Evolutionary conservation across 139 green algal species (phyloP).

Genomic region (Chlamydomonas sphaeroides): DNA sequence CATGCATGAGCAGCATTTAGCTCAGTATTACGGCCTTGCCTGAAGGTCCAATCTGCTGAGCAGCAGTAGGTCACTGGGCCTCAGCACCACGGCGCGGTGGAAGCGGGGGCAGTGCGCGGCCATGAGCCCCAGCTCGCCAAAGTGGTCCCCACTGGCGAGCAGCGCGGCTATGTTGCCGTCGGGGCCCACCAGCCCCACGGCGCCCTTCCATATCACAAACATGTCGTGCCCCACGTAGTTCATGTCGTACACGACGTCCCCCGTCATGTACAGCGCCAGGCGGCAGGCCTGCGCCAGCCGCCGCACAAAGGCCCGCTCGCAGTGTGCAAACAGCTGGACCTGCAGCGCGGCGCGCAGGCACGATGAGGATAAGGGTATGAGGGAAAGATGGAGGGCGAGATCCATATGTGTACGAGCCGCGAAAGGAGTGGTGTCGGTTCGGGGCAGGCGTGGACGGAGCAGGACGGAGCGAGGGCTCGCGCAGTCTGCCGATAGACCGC

Average conservation of each 20-base stretch:
- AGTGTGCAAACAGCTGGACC: slow-evolving; percentile 19
- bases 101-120: neutral
- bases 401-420: too few species aligned
- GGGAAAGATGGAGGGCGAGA: too few species aligned
- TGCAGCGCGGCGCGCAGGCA: too few species aligned
- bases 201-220: slow-evolving; percentile 32
- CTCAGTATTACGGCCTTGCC: too few species aligned
- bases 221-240: slow-evolving; percentile 24
- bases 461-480: too few species aligned
- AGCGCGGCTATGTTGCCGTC: slow-evolving; percentile 5
- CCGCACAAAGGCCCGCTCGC: slow-evolving; percentile 23
- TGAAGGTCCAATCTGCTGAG: slow-evolving; percentile 24
- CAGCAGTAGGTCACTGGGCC: neutral
- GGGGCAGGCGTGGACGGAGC: too few species aligned
- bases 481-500: too few species aligned
- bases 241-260: slow-evolving; percentile 16
- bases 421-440: too few species aligned
- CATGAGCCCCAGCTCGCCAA: slow-evolving; percentile 25
- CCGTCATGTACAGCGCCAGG: slow-evolving; percentile 7
- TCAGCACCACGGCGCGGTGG: slow-evolving; percentile 16
- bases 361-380: too few species aligned
- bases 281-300: slow-evolving; percentile 14
- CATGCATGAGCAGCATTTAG: too few species aligned
- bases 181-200: neutral
- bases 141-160: slow-evolving; percentile 14